Conservation (phyloP, 2,329 filamentous ascomycete species). For the Cytospora schulzeri region DNA sequence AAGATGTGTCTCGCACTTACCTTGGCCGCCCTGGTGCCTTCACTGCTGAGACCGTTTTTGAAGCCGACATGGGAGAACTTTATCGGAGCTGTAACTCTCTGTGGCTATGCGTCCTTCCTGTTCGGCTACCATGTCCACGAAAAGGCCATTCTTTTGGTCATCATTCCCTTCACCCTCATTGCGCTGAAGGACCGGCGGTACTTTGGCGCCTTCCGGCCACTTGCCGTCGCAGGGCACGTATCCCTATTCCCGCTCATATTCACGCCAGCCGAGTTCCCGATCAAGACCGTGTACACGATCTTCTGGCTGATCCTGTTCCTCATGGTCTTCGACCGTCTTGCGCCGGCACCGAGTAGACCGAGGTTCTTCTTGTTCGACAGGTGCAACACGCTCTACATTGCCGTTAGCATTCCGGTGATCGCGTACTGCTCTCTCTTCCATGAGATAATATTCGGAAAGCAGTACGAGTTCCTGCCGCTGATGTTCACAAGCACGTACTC, state of each 20-base stretch:
- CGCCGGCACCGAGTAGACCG: conserved; percentile 77
- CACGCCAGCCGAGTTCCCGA: conserved; percentile 86
- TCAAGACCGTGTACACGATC: conserved; percentile 92
- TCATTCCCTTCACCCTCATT: conserved; percentile 92
- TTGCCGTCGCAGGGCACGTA: conserved; percentile 92
- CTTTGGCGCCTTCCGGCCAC: conserved; percentile 85
- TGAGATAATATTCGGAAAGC: conserved; percentile 77
- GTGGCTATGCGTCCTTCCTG: conserved; percentile 93
- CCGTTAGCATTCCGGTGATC: conserved; percentile 85
- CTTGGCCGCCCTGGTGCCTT: conserved; percentile 76
- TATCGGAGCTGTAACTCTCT: conserved; percentile 85
- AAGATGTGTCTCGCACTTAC: conserved; percentile 81
- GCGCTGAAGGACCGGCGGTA: conserved; percentile 88
- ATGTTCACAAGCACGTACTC: conserved; percentile 98
- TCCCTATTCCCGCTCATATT: conserved; percentile 94
- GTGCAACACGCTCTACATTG: conserved; percentile 87
- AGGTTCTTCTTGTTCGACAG: conserved; percentile 89
- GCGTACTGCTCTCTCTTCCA: conserved; percentile 86
- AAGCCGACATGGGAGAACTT: conserved; percentile 86
- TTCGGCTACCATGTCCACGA: conserved; percentile 99
- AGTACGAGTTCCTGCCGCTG: conserved; percentile 86
- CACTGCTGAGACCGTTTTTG: conserved; percentile 79
- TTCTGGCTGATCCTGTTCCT: conserved; percentile 89
- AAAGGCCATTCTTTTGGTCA: conserved; percentile 91
- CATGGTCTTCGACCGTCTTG: conserved; percentile 81